A percentile compares a stretch with the other conserved stretches of the same genome.
Conservation (phyloP, 139 green algal species). For the Limnomonas spitsbergensis region DNA sequence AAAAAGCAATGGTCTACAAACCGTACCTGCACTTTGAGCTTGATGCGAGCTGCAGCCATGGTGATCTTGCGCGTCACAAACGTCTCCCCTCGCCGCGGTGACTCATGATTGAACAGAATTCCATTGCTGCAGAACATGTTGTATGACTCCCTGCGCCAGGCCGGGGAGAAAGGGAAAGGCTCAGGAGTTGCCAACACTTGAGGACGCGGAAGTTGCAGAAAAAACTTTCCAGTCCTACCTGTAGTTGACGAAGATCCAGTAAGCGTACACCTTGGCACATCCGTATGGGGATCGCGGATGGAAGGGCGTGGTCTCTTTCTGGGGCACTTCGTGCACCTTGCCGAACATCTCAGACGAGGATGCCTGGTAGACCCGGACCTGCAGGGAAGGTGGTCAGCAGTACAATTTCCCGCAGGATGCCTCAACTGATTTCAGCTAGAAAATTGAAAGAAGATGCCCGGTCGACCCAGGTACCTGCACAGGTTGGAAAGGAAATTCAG, state of each 20-base stretch:
- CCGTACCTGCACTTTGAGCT: constrained; percentile 26
- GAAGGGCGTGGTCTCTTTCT: constrained; percentile 68
- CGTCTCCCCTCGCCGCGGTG: constrained; percentile 65
- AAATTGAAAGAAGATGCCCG: too few relatives aligned
- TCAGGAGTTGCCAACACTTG: too few relatives aligned
- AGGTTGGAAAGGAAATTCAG: too few relatives aligned
- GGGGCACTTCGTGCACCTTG: constrained; percentile 68
- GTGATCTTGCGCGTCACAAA: constrained; percentile 84
- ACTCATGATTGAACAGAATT: constrained; percentile 86
- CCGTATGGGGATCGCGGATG: constrained; percentile 74
- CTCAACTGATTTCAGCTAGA: too few relatives aligned
- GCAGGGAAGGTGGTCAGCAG: too few relatives aligned
- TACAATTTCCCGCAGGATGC: too few relatives aligned
- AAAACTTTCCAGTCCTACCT: constrained; percentile 28
- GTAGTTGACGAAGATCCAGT: constrained; percentile 75
- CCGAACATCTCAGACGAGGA: constrained; percentile 78
- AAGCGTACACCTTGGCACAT: constrained; percentile 71
- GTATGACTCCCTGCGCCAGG: constrained; percentile 64
- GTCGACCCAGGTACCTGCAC: too few relatives aligned
- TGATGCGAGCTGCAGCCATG: constrained; percentile 56
- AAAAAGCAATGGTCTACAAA: too few relatives aligned
- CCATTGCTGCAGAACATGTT: constrained; percentile 75
- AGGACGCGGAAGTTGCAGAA: background rate
- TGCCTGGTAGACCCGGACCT: constrained; percentile 69
- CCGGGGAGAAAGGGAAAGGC: too few relatives aligned